A percentile compares a stretch with the other conserved stretches of the same genome.
Conservation (phyloP, 108 stramenopile genomes). For the Cyclotella kingstonii region DNA sequence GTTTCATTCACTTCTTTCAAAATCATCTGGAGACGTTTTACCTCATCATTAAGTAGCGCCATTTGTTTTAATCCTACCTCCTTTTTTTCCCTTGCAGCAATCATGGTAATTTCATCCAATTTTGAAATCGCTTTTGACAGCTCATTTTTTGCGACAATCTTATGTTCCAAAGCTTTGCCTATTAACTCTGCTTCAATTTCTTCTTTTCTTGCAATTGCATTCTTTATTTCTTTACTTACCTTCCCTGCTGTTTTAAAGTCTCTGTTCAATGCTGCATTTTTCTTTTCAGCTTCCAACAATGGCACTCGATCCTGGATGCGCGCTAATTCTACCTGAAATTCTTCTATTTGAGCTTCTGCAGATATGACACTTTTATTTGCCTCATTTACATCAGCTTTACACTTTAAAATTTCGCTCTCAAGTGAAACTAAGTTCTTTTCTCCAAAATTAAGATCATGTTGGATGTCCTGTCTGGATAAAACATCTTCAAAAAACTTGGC, state of each 20-base stretch:
- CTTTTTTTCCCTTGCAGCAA: constrained; percentile 60
- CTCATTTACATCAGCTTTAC: constrained; percentile 70
- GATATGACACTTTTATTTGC: constrained; percentile 61
- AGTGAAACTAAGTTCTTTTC: no score
- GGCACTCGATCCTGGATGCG: constrained; percentile 58
- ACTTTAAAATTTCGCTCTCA: constrained; percentile 69
- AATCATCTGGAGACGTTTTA: constrained; percentile 37
- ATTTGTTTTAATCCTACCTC: constrained; percentile 54
- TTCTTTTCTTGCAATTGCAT: constrained; percentile 60
- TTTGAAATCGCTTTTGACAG: constrained; percentile 42
- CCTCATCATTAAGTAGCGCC: constrained; percentile 54
- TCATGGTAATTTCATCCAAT: constrained; percentile 51
- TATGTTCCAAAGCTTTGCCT: constrained; percentile 56
- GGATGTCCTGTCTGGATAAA: no score
- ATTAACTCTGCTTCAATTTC: constrained; percentile 58
- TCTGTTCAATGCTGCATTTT: constrained; percentile 64
- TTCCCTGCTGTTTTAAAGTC: constrained; percentile 86
- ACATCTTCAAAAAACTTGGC: constrained; percentile 62
- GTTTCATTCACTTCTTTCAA: constrained; percentile 15
- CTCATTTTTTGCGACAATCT: constrained; percentile 48
- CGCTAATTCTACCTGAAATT: constrained; percentile 51
- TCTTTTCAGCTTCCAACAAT: constrained; percentile 72
- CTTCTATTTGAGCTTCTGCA: constrained; percentile 41
- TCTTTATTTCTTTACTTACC: constrained; percentile 87
- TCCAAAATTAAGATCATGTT: no score